These are phyloP conservation scores for Lunularia cruciata DNA, from an alignment of 225 moss, liverwort and hornwort species.

Conservation along the genomic window DNA sequence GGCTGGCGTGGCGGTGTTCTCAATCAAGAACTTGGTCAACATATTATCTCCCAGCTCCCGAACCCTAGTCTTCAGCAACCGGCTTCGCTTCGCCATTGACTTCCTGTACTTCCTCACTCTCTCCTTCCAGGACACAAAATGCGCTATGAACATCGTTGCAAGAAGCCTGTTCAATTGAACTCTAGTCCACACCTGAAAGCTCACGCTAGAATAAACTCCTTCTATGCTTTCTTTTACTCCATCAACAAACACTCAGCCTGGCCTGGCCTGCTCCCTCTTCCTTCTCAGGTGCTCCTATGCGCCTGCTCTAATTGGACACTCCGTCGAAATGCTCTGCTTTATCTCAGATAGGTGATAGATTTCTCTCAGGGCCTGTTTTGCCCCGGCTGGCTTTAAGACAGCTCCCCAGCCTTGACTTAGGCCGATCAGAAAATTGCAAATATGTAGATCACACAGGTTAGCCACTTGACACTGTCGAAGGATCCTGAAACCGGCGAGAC, in stretches of 20 bases:
- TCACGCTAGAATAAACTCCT: too few relatives aligned
- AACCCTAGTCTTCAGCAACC: conserved; percentile 12
- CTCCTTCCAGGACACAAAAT: conserved; percentile 16
- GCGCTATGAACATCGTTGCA: conserved; percentile 16
- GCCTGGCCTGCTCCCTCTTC: neutral
- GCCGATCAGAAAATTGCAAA: too few relatives aligned
- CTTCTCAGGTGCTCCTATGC: too few relatives aligned
- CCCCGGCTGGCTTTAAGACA: neutral
- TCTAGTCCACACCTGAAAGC: neutral
- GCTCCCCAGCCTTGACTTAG: neutral
- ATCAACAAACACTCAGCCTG: neutral
- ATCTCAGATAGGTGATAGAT: neutral
- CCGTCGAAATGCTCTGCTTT: neutral
- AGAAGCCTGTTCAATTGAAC: too few relatives aligned
- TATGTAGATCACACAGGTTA: neutral
- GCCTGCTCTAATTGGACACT: too few relatives aligned
- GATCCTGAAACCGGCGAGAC: neutral
- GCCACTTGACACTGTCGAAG: neutral
- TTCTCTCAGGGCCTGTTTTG: too few relatives aligned
- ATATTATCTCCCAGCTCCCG: conserved; percentile 21
- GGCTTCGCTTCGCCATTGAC: conserved; percentile 19
- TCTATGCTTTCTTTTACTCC: too few relatives aligned
- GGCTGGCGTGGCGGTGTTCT: neutral
- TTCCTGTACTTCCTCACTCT: conserved; percentile 27
- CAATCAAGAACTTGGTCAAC: neutral